phyloP scores from a whole-genome alignment of 768 basidiomycete genomes.

The Clitopilus passeckerianus region DNA sequence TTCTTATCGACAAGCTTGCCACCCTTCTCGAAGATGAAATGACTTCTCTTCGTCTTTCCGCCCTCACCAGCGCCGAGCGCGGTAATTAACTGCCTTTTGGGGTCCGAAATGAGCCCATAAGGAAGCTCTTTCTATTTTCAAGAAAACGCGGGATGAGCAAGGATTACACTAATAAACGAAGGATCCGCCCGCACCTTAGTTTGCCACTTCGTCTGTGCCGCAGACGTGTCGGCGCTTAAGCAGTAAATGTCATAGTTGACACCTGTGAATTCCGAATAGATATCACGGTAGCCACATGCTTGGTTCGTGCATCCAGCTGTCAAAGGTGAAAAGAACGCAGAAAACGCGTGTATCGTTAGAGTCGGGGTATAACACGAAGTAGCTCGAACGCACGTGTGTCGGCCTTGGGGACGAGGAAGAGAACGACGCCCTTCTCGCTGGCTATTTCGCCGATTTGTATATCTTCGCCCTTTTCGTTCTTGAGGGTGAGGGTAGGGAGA shows the following conservation, averaged over 20 bases:
- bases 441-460: constrained; percentile 62
- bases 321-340: neutral
- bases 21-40: constrained; percentile 91
- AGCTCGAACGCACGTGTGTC: constrained; percentile 61
- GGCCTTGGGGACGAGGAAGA: constrained; percentile 83
- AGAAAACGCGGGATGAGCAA: too few species aligned
- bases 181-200: constrained; percentile 52
- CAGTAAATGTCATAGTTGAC: constrained; percentile 76
- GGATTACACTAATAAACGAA: neutral
- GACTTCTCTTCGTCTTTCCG: constrained; percentile 84
- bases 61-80: constrained; percentile 78
- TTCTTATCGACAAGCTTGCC: constrained; percentile 85
- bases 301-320: constrained; percentile 88
- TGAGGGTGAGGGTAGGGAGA: constrained; percentile 68
- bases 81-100: constrained; percentile 72
- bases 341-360: neutral
- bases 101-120: constrained; percentile 86
- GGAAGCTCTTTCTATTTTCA: constrained; percentile 68
- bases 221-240: constrained; percentile 71
- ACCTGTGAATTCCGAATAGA: constrained; percentile 68
- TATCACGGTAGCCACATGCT: constrained; percentile 89
- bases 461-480: constrained; percentile 84
- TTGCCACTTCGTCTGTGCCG: constrained; percentile 81
- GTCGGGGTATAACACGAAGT: neutral
- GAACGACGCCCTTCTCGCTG: constrained; percentile 67